Base-by-base conservation (phyloP, 345 rosid species). In the Gossypium mustelinum region DNA sequence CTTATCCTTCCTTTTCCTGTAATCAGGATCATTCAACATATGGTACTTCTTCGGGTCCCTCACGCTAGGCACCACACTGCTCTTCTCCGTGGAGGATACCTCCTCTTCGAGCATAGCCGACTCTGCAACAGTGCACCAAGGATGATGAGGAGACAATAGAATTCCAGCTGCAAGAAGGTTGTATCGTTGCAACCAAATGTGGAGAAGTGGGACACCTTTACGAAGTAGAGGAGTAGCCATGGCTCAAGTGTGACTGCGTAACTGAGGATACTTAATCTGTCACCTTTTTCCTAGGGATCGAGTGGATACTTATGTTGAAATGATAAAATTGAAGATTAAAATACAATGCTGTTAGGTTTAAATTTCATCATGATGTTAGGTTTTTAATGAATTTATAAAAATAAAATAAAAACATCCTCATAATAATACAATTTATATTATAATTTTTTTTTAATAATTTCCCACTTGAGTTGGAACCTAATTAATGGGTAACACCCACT, bases 1-100 rank as follows among this genome's bases (percentile, higher is more conserved):
- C 87, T 81, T 82, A n/a, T 89, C 88, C 82, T 82, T 91, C 97
- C 94, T 89, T 55, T 84, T 87, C 68, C 92, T 80, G 79, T 84
- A 89, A 67, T 45, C 12, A 67, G 90, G 90, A 87, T 85, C 82
- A 52, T 91, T 86, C 84, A 74, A 79, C 24, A 84, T 80, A 45
- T 79, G 75, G 61, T 79, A 79, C 70, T 39, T 85, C 11, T 80
- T 81, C 22, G 78, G 79, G 43, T 84, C 78, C 67, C 58, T 29
- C 34, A 29, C 5, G 4, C 5, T 29, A 29, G 34, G 34, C 34
- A 29, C 5, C 4, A 0, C 1, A 29, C 34, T 17, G 43, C 54
- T 73, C 78, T 78, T 79, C 11, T 81, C 86, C 60, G 73, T 52
- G 27, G 73, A 18, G 67, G 88, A 80, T 14, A 70, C 81, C 17